phyloP scores from a whole-genome alignment of 2,329 filamentous ascomycete species.

The Colletotrichum tabaci region DNA sequence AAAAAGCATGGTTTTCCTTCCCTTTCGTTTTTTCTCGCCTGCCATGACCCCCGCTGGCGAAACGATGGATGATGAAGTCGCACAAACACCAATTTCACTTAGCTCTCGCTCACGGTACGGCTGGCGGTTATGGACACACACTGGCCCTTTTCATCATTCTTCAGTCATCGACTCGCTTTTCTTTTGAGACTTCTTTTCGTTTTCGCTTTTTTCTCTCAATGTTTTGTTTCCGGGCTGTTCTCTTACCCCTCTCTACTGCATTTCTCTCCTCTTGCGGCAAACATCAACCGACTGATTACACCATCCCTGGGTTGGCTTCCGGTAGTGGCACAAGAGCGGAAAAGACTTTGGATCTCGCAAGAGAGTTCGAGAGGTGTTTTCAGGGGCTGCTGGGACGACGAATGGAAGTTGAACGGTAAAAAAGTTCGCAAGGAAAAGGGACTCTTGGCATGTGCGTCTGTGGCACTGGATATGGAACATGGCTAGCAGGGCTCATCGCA shows the following conservation, averaged over 20 bases:
- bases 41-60: neutral
- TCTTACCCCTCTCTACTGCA: neutral
- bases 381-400: neutral
- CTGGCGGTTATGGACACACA: conserved; percentile 7
- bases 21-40: too few species aligned
- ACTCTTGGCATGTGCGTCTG: neutral
- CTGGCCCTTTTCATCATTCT: conserved; percentile 4
- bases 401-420: neutral
- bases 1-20: neutral
- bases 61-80: neutral
- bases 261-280: neutral
- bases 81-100: neutral
- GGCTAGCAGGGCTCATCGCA: conserved; percentile 10
- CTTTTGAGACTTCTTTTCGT: neutral
- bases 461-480: conserved; percentile 1
- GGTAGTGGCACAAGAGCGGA: neutral
- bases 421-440: neutral
- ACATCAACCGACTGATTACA: neutral
- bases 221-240: neutral
- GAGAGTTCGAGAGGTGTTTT: neutral
- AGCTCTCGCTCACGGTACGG: neutral
- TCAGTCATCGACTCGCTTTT: neutral
- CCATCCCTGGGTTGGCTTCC: neutral
- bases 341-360: neutral
- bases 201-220: neutral